Evolutionary conservation across 495 filamentous ascomycete species (phyloP).

Genomic region (Lindgomyces ingoldianus): DNA sequence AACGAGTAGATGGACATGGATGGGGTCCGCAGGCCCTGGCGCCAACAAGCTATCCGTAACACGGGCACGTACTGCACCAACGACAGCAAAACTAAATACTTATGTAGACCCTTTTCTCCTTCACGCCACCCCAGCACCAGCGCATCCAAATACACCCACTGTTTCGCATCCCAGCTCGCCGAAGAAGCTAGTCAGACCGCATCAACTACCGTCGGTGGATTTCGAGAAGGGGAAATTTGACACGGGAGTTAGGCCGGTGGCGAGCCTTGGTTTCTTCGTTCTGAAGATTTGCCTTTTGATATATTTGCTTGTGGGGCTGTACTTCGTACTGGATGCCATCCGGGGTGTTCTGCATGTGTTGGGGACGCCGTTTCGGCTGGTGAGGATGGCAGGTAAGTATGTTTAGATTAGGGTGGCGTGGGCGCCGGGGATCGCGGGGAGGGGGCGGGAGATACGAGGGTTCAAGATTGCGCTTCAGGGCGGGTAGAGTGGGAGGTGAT

Average conservation of each 20-base stretch:
- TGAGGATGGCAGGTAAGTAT: conserved; percentile 9
- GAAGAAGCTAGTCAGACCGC: conserved; percentile 8
- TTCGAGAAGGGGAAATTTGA: conserved; percentile 13
- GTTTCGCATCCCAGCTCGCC: conserved; percentile 10
- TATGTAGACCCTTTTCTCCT: conserved; percentile 31
- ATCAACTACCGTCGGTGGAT: neutral
- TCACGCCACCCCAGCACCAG: conserved; percentile 3
- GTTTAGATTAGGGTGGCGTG: conserved; percentile 2
- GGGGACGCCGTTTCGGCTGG: conserved; percentile 15
- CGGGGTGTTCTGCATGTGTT: conserved; percentile 22
- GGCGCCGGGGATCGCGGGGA: neutral
- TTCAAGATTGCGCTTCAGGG: conserved; percentile 16
- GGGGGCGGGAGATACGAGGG: conserved; percentile 26
- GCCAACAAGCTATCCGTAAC: conserved; percentile 7
- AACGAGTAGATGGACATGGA: conserved; percentile 26
- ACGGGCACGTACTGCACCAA: neutral
- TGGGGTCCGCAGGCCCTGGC: conserved; percentile 12
- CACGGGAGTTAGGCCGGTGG: conserved; percentile 14
- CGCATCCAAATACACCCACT: conserved; percentile 12
- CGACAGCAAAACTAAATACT: neutral
- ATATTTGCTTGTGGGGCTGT: conserved; percentile 29
- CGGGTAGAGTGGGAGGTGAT: conserved; percentile 8
- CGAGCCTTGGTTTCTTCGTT: conserved; percentile 3
- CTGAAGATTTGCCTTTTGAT: conserved; percentile 30
- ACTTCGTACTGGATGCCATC: conserved; percentile 34